A percentile compares a stretch with the other conserved stretches of the same genome.
Conservation (phyloP, 306 rosid genomes). For the Begonia peltatifolia region DNA sequence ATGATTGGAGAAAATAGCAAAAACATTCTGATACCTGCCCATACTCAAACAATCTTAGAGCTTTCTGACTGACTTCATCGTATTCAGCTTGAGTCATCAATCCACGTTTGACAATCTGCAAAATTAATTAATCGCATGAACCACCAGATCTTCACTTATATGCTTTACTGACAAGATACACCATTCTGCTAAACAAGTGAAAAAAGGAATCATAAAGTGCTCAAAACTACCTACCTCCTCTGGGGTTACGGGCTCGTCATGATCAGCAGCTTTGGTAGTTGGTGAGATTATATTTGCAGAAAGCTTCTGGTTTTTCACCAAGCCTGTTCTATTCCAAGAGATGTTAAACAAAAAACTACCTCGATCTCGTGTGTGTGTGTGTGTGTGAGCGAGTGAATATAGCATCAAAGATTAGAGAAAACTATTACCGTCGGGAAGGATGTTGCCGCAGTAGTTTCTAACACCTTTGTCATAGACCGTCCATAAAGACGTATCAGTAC, state of each 20-base stretch:
- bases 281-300: slow-evolving; percentile 73
- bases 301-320: slow-evolving; percentile 80
- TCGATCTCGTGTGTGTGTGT: not conserved
- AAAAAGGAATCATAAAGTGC: slow-evolving; percentile 6
- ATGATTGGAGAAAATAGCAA: not conserved
- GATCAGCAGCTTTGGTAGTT: slow-evolving; percentile 89
- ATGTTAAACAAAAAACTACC: not conserved
- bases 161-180: too few relatives aligned
- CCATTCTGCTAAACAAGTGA: not conserved
- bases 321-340: slow-evolving; percentile 27
- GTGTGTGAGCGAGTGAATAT: not conserved
- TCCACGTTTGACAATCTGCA: slow-evolving; percentile 56
- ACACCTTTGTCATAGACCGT: slow-evolving; percentile 71
- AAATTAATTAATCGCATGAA: not conserved
- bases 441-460: slow-evolving; percentile 78
- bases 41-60: slow-evolving; percentile 57
- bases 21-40: slow-evolving; percentile 57
- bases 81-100: slow-evolving; percentile 73
- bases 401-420: not conserved
- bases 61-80: slow-evolving; percentile 70
- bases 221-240: slow-evolving; percentile 48
- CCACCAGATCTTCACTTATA: not conserved
- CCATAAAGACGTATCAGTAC: slow-evolving; percentile 94
- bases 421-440: slow-evolving; percentile 58
- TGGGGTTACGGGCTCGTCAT: slow-evolving; percentile 80